Evolutionary conservation across 805 yeast species (phyloP), one percentile per base, ranked within the genome.

Genomic region (Cyberlindnera saturnus): DNA sequence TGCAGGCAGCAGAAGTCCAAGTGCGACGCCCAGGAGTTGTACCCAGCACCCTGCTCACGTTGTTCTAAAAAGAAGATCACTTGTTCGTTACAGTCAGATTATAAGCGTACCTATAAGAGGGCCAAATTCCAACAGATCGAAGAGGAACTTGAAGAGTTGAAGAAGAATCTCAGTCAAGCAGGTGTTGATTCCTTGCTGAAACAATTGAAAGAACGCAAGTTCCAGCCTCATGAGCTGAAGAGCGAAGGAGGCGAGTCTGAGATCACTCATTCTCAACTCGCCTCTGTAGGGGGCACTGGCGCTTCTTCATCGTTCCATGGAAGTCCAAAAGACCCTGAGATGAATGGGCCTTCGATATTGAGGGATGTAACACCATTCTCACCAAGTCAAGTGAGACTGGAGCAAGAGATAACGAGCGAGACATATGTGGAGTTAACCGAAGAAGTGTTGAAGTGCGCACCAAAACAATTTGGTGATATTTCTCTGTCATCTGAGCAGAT

Each of bases 1-100:
- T 93, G 99, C 60, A 77, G 98, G 13, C 98, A 93, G 63, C 99
- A 91, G 61, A 93, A 93, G 64, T 82, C 89, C 31, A 78, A 81
- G 55, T 90, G 97, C 66, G 96, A 90, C 64, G 95, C 96, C 11
- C 77, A 73, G 50, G 89, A 79, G 45, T 71, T 69, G 40, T 76
- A 80, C 29, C 96, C 96, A 0, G 69, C 69, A 8, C 86, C 96
- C 2, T 93, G 99, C 56, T 70, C 91, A 0, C 70, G 96, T 47
- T 93, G 99, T 61, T 57, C 67, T 9, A 85, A 83, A 59, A 78
- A 86, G 56, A 77, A 78, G 7, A 67, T 84, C 3, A 69, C 69
- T 15, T 91, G 99, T 60, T 75, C 81, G 20, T 63, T 93, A 38
- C 81, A 87, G 54, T 74, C 85, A 14, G 93, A 82, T 53, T 91